Evolutionary conservation across 2,329 filamentous ascomycete species (phyloP).

Genomic region (Achaetomium macrosporum): DNA sequence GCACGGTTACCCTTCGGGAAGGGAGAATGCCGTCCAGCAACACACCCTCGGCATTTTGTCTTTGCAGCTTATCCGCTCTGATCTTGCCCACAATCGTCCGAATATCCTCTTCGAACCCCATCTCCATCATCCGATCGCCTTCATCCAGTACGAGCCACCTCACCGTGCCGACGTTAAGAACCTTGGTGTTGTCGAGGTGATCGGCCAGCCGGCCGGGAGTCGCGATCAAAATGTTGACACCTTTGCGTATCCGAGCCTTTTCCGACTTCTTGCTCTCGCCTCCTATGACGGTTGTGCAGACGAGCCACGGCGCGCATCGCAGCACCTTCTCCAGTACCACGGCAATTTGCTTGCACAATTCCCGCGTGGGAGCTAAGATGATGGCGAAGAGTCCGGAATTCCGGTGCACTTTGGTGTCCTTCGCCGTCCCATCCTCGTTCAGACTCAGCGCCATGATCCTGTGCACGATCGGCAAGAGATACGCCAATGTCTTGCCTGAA

Average conservation of each 20-base stretch:
- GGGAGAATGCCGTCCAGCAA: conserved; percentile 60
- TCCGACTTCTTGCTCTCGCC: conserved; percentile 71
- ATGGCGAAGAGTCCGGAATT: conserved; percentile 90
- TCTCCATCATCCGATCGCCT: conserved; percentile 95
- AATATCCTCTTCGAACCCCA: conserved; percentile 93
- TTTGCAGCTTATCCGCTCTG: conserved; percentile 55
- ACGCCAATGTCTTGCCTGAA: conserved; percentile 96
- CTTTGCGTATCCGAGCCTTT: conserved; percentile 89
- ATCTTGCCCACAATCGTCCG: conserved; percentile 79
- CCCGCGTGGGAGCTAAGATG: conserved; percentile 86
- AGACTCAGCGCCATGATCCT: conserved; percentile 72
- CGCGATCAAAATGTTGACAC: conserved; percentile 90
- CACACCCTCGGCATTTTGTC: conserved; percentile 53
- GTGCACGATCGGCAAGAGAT: conserved; percentile 86
- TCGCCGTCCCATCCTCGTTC: conserved; percentile 40
- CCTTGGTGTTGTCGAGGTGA: conserved; percentile 88
- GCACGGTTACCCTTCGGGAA: conserved; percentile 71
- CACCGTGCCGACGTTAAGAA: conserved; percentile 79
- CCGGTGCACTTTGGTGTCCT: conserved; percentile 59
- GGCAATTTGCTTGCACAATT: conserved; percentile 90
- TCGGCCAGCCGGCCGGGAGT: conserved; percentile 88
- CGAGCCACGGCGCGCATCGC: conserved; percentile 88
- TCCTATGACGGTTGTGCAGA: conserved; percentile 75
- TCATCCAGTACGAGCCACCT: conserved; percentile 94
- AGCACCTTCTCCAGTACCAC: conserved; percentile 79